Percentiles rank a stretch among this genome's conserved stretches.
Evolutionary conservation across 192 early-diverging fungal genomes (phyloP).

Genomic region (Nowakowskiella sp.): DNA sequence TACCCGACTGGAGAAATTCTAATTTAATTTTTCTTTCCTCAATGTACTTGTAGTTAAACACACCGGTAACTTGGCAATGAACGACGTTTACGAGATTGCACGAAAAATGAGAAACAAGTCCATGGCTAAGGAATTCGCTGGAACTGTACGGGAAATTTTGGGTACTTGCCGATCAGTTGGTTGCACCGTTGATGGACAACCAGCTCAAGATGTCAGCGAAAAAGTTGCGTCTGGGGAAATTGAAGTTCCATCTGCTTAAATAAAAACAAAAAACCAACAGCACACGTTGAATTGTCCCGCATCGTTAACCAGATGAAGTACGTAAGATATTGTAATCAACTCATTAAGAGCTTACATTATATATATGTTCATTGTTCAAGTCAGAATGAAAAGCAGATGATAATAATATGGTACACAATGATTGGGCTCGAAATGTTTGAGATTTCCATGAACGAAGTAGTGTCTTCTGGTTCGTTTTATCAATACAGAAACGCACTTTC

Average conservation of each 20-base stretch:
- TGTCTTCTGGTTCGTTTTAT: too few relatives aligned
- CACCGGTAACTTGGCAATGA: constrained; percentile 88
- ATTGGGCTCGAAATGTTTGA: too few relatives aligned
- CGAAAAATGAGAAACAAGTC: constrained; percentile 95
- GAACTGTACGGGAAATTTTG: constrained; percentile 94
- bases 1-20: constrained; percentile 9
- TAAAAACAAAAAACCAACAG: not conserved
- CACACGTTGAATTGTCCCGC: too few relatives aligned
- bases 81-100: constrained; percentile 93
- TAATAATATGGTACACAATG: too few relatives aligned
- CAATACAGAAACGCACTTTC: too few relatives aligned
- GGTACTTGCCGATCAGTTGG: constrained; percentile 89
- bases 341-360: too few relatives aligned
- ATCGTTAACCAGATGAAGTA: too few relatives aligned
- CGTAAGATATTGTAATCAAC: too few relatives aligned
- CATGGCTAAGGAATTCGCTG: constrained; percentile 82
- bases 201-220: constrained; percentile 76
- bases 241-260: constrained; percentile 42
- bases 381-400: too few relatives aligned
- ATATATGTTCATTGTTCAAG: too few relatives aligned
- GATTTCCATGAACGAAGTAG: too few relatives aligned
- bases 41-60: constrained; percentile 60
- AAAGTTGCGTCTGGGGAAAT: constrained; percentile 83
- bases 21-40: constrained; percentile 11
- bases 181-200: constrained; percentile 97